Evolutionary conservation across 768 basidiomycete genomes (phyloP), one percentile per base, ranked within the genome.

Genomic region (Trametes cubensis): DNA sequence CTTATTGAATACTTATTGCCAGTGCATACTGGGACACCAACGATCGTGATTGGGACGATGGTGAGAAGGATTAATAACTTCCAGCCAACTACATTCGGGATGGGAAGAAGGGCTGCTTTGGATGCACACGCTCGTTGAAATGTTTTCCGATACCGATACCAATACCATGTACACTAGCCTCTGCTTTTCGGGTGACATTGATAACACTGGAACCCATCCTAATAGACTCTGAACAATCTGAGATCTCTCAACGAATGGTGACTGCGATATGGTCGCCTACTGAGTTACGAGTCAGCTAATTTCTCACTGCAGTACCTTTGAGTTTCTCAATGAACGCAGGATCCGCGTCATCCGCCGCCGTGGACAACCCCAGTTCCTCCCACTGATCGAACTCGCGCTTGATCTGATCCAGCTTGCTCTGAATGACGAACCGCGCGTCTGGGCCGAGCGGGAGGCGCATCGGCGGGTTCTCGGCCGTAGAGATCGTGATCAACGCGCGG

Each of bases 341-440:
- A 11, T 58, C 57, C 23, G 58, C 58, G 34, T 60, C 59, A 28
- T 60, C 52, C 38, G 59, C 59, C 15, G 30, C 39, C 51, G 41
- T 47, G 0, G 59, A 60, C 11, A 54, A 15, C 45, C 38, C 41
- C 4, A 60, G 41, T 4, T 60, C 58, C 50, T 60, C 45, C 58
- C 58, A 60, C 28, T 60, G 52, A 11, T 53, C 51, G 30, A 60
- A 10, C 59, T 60, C 59, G 28, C 30, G 18, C 51, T 53, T 21
- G 34, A 60, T 30, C 42, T 45, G 52, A 7, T n/a, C 21, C 4
- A 60, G 26, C 45, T 60, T 60, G 42, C 34, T 38, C 34, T 60
- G 44, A 11, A 53, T 28, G 21, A 60, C 59, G 44, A 39, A 44
- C 21, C 42, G 51, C 6, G 51, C 51, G 21, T 60, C 59, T 1